Evolutionary conservation across 768 basidiomycete genomes (phyloP), one percentile per base, ranked within the genome.

Genomic region (Astraeus odoratus): DNA sequence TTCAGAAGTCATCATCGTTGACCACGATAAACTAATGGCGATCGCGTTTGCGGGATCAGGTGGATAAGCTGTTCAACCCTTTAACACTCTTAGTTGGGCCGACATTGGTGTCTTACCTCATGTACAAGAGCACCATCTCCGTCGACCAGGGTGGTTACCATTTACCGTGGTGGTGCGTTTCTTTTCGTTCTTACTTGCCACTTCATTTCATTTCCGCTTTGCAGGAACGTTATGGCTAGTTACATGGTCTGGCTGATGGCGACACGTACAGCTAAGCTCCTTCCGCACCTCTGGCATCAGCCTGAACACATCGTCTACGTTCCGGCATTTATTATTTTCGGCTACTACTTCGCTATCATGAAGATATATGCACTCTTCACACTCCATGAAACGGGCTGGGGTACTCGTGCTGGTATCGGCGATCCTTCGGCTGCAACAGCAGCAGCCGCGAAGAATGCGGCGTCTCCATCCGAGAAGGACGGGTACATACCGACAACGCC

Each of bases 271-370:
- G 77, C 79, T 55, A 95, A 95, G 66, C 79, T 81, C 3, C 65
- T 88, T 9, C 87, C 88, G 0, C 86, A 90, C 68, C 70, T 90
- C 8, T 89, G 86, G 85, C 59, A 81, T 44, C 69, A 80, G 25
- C 88, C 87, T 0, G 72, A 77, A 51, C 81, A 90, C 52, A 74
- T 89, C 55, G 77, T 91, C 51, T 78, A 85, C 58, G 85, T 90
- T 5, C 86, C 86, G n/a, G 85, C 83, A 13, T 89, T 86, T 65
- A 86, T 95, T 57, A 60, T 83, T 4, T 94, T 95, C 60, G 91
- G 91, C 20, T 95, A 95, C 61, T 94, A 94, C 67, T 95, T 95
- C 58, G 83, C 90, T 15, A 68, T 95, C 55, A 95, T 97, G 91
- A 95, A 94, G 67, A 52, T 95, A 36, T 95, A 95, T 63, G 91